Evolutionary conservation across 2,329 filamentous ascomycete species (phyloP), one percentile per base, ranked within the genome.

Genomic region (Talaromyces sp.): DNA sequence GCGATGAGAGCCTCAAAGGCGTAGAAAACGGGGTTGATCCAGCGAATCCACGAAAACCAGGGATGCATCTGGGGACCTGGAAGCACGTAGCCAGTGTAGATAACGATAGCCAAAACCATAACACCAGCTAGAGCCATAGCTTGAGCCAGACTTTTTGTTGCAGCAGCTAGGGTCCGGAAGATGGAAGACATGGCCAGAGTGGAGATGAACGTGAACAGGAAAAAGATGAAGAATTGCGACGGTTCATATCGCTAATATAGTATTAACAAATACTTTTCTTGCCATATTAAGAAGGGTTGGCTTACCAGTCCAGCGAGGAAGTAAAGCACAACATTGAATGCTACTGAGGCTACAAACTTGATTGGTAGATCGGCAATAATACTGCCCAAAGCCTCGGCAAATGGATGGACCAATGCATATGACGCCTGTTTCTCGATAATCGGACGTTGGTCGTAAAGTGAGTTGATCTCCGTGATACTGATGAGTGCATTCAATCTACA

Each of bases 381-480:
- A 4, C 90, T 93, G 0, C 90, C 87, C 60, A 92, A 82, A 14
- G 92, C 91, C 79, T 97, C 92, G 17, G 91, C 87, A 8, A 89
- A 93, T 0, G 93, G 91, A 71, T 96, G 93, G 67, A 96, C 96
- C 24, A 97, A 83, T 9, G 92, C 91, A 71, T 96, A 97, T 59
- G 89, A 87, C 56, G 83, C 81, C 69, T 97, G 93, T 73, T 97
- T 97, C 71, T 96, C 92, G 62, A 97, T 90, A 66, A 97, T 96
- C 3, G 91, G 89, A 38, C 93, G 88, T 84, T 96, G 92, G 13
- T 90, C 86, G 71, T 96, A 97, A 13, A 96, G 84, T 0, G 90
- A 92, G 32, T 96, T 80, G 71, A 96, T 96, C 81, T 88, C 88
- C 0, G 86, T 83, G 73, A 90, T 84, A 56, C 85, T 82, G 5